Evolutionary conservation across 257 asterid genomes (phyloP), one percentile per base, ranked within the genome.

Genomic region (Solanum raphanifolium): DNA sequence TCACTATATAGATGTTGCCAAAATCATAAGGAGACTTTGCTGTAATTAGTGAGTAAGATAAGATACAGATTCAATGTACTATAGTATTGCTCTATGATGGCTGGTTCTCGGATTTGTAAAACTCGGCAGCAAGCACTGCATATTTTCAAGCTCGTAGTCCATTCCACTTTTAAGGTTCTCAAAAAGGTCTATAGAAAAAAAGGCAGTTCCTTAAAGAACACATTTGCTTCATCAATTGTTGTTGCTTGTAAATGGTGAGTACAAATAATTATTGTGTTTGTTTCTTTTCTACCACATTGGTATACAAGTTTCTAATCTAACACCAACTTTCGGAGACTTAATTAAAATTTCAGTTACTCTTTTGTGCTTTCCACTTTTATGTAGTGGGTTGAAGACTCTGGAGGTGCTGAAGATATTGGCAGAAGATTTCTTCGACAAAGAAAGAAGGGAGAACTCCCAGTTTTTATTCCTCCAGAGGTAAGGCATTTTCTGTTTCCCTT

Each of bases 321-420:
- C 66, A 39, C 62, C n/a, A 69, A 21, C 82, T 74, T 72, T 84
- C 13, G 48, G 34, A 72, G 74, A 58, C 74, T 68, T 86, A 73
- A 34, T 39, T 60, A 65, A 25, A 11, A 32, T 83, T 32, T 23
- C 41, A 20, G 83, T 18, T 25, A 35, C 60, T 58, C 21, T 83
- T 52, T 31, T 78, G 25, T 48, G 71, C 79, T 15, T 62, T 35
- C 52, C 75, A 23, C 29, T 82, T 83, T 46, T 46, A 31, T 48
- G 73, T 89, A 94, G 99, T 95, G 98, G 98, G 93, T 96, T 78
- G 92, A 93, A 87, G 98, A 93, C 74, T 87, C 90, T 69, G 99
- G 99, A 88, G 99, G 98, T 87, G 91, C 92, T 88, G 96, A 95
- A 84, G 92, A 90, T 88, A 89, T 95, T 81, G 98, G 98, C 75